phyloP scores from a whole-genome alignment of 2,329 filamentous ascomycete genomes.

The Fusarium multiceps region DNA sequence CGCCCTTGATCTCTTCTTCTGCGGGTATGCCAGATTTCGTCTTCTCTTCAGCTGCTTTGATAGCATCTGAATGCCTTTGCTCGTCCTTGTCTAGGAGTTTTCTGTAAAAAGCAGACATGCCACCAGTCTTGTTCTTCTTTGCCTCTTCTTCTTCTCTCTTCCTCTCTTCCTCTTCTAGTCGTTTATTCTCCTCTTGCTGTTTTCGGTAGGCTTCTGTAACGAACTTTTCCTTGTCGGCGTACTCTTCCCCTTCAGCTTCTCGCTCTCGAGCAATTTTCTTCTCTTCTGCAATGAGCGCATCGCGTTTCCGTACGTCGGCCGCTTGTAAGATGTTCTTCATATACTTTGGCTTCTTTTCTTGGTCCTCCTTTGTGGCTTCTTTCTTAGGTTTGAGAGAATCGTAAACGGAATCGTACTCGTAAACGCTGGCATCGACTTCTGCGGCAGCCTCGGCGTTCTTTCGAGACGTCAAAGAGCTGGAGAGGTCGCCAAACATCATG shows the following conservation, averaged over 20 bases:
- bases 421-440: slow-evolving; percentile 77
- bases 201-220: slow-evolving; percentile 85
- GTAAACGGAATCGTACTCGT: slow-evolving; percentile 87
- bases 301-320: slow-evolving; percentile 80
- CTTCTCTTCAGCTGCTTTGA: slow-evolving; percentile 72
- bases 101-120: slow-evolving; percentile 83
- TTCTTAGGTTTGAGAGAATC: slow-evolving; percentile 78
- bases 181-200: slow-evolving; percentile 80
- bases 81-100: slow-evolving; percentile 78
- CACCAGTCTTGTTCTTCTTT: slow-evolving; percentile 70
- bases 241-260: slow-evolving; percentile 83
- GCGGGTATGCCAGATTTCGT: slow-evolving; percentile 54
- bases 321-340: slow-evolving; percentile 79
- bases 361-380: slow-evolving; percentile 63
- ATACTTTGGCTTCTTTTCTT: slow-evolving; percentile 78
- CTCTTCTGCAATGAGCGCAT: slow-evolving; percentile 81
- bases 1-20: slow-evolving; percentile 54
- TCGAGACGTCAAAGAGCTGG: slow-evolving; percentile 70
- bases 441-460: slow-evolving; percentile 73
- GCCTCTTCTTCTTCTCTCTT: slow-evolving; percentile 71
- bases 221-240: slow-evolving; percentile 85
- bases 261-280: slow-evolving; percentile 82
- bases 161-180: slow-evolving; percentile 78
- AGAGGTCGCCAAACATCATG: slow-evolving; percentile 72
- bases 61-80: slow-evolving; percentile 73